Conservation (phyloP, 106 monocot genomes). For the Narthecium ossifragum region DNA sequence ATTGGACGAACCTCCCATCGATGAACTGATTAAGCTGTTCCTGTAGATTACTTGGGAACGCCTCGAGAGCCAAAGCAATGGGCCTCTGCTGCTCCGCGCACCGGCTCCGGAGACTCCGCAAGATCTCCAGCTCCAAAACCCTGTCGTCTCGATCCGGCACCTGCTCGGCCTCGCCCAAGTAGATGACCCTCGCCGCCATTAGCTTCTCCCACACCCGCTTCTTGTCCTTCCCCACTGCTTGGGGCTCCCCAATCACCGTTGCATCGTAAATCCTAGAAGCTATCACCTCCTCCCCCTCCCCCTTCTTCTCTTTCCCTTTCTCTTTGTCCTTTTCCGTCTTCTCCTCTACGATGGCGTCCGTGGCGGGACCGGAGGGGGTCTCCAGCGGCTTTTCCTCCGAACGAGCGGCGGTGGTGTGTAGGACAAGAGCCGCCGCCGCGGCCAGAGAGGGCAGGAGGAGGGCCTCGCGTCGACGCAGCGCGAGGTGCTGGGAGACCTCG, state of each 20-base stretch:
- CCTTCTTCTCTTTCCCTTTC: conserved; percentile 16
- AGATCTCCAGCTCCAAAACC: conserved; percentile 77
- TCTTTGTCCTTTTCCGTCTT: conserved; percentile 1
- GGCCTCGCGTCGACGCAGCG: conserved; percentile 34
- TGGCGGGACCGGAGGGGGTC: conserved; percentile 4
- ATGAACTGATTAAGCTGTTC: conserved; percentile 74
- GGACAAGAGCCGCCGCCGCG: conserved; percentile 21
- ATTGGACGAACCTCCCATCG: conserved; percentile 62
- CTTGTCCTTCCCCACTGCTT: conserved; percentile 79
- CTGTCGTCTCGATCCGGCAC: conserved; percentile 81
- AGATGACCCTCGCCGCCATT: conserved; percentile 60
- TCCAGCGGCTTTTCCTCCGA: conserved; percentile 28
- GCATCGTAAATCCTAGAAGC: conserved; percentile 79
- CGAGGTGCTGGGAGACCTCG: not conserved
- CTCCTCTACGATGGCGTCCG: not conserved
- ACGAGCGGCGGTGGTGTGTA: conserved; percentile 13
- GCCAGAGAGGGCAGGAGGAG: conserved; percentile 50
- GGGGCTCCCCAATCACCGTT: conserved; percentile 83
- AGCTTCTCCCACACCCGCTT: conserved; percentile 89
- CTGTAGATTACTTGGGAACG: conserved; percentile 71
- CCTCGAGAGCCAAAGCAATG: conserved; percentile 71
- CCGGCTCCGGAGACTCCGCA: conserved; percentile 46
- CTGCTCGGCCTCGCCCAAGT: conserved; percentile 84
- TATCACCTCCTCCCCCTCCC: conserved; percentile 21
- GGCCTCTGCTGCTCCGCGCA: conserved; percentile 64